Evolutionary conservation across 305 asterid species (phyloP), one percentile per base, ranked within the genome.

Genomic region (Solanum hybrid): DNA sequence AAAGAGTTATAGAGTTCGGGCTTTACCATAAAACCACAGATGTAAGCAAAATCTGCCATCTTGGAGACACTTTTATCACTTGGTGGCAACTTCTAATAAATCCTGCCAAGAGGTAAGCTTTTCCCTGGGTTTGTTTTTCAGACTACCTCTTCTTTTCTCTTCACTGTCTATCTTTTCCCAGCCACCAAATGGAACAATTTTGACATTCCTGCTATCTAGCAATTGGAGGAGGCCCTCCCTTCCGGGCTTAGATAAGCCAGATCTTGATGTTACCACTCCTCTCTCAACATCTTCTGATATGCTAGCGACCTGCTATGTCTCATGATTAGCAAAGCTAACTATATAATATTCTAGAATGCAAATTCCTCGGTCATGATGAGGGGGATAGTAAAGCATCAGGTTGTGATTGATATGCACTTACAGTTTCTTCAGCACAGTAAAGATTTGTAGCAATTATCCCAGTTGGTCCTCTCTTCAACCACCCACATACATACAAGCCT

Each of bases 381-480:
- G 51, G 71, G 76, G 32, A 84, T 27, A 9, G 26, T 29, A 46
- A 84, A 84, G 87, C 75, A 31, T 3, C 42, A 51, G 87, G 29
- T 38, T 51, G 32, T 81, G 84, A 88, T 79, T 71, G 80, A 90
- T 86, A 35, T 35, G 24, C n/a, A 77, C 95, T 94, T 91, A 96
- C 99, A 86, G 99, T 95, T 90, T 96, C 97, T 90, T 96, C 98
- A 37, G 98, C 98, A 42, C 99, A 97, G 90, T 96, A 91, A 64
- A 94, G 95, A 80, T 97, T 96, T 91, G 99, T 95, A 82, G 91
- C 99, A 51, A 97, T 94, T 81, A 94, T 97, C 92, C 98, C 98
- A 37, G 97, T 94, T 86, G 98, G 99, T 46, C 98, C 98, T 93
- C 99, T 95, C 92, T 97, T 96, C 95, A 97, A 92, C 99, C 99